phyloP scores from a whole-genome alignment of 1,139 yeast genomes.

The Pichia sp. region DNA sequence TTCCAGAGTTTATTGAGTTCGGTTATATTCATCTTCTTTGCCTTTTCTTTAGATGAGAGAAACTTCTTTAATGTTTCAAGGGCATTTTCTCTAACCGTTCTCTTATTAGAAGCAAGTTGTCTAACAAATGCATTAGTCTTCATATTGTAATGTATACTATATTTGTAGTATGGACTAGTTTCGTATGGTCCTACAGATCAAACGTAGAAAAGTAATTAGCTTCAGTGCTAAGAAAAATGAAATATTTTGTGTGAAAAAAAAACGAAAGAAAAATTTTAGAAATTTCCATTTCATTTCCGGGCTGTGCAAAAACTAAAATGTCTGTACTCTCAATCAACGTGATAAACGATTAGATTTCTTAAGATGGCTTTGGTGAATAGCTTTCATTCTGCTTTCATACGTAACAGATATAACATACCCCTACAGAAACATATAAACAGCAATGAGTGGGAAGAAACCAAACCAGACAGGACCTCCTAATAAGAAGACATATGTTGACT shows the following conservation, averaged over 20 bases:
- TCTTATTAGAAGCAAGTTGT: slow-evolving; percentile 80
- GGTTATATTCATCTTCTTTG: slow-evolving; percentile 26
- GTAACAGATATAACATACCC: too few relatives aligned
- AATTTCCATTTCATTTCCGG: not conserved
- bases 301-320: not conserved
- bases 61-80: slow-evolving; percentile 63
- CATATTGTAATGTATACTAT: too few relatives aligned
- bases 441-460: slow-evolving; percentile 1
- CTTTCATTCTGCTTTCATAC: too few relatives aligned
- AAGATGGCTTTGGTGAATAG: too few relatives aligned
- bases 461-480: slow-evolving; percentile 13
- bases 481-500: slow-evolving; percentile 21
- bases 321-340: too few relatives aligned
- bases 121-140: slow-evolving; percentile 58
- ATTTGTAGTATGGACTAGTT: too few relatives aligned
- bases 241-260: too few relatives aligned
- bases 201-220: too few relatives aligned
- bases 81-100: slow-evolving; percentile 74
- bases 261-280: too few relatives aligned
- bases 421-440: not conserved
- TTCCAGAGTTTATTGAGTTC: slow-evolving; percentile 90
- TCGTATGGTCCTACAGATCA: too few relatives aligned
- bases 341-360: not conserved
- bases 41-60: slow-evolving; percentile 37
- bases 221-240: too few relatives aligned